Percentiles rank a stretch among this genome's conserved stretches.
Conservation (phyloP, 768 basidiomycete species). For the Suillus discolor region DNA sequence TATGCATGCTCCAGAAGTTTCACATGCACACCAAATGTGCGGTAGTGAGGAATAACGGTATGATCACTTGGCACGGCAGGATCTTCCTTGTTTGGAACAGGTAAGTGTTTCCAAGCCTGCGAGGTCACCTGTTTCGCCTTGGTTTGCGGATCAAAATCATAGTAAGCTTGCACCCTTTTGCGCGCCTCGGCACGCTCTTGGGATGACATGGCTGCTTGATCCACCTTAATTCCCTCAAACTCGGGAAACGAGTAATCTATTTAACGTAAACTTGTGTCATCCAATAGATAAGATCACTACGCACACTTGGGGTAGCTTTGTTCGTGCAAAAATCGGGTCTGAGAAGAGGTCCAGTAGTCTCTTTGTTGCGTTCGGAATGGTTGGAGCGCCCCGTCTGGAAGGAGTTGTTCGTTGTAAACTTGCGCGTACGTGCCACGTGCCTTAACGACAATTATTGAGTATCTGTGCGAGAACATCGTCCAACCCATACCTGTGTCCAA, state of each 20-base stretch:
- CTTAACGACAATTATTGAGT: conserved; percentile 11
- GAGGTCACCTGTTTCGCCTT: conserved; percentile 7
- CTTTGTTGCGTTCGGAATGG: conserved; percentile 28
- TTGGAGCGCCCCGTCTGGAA: conserved; percentile 23
- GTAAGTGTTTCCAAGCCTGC: conserved; percentile 19
- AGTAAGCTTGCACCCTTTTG: conserved; percentile 23
- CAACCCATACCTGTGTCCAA: conserved; percentile 27
- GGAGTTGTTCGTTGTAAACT: conserved; percentile 25
- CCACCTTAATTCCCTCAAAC: conserved; percentile 29
- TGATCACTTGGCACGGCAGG: conserved; percentile 18
- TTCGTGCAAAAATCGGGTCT: conserved; percentile 25
- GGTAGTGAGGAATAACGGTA: conserved; percentile 23
- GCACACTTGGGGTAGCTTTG: conserved; percentile 26
- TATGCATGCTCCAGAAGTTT: conserved; percentile 28
- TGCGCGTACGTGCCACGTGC: conserved; percentile 22
- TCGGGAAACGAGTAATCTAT: conserved; percentile 32
- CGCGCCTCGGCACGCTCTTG: conserved; percentile 24
- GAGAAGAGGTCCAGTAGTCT: conserved; percentile 25
- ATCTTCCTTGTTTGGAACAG: conserved; percentile 15
- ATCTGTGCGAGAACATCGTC: neutral
- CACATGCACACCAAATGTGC: conserved; percentile 28
- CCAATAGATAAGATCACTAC: neutral
- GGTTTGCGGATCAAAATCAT: conserved; percentile 25
- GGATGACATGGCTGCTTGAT: conserved; percentile 16
- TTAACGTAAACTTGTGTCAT: neutral